These are phyloP conservation scores for Aspergillus avenaceus DNA, from an alignment of 495 filamentous ascomycete genomes.

Conservation along the genomic window DNA sequence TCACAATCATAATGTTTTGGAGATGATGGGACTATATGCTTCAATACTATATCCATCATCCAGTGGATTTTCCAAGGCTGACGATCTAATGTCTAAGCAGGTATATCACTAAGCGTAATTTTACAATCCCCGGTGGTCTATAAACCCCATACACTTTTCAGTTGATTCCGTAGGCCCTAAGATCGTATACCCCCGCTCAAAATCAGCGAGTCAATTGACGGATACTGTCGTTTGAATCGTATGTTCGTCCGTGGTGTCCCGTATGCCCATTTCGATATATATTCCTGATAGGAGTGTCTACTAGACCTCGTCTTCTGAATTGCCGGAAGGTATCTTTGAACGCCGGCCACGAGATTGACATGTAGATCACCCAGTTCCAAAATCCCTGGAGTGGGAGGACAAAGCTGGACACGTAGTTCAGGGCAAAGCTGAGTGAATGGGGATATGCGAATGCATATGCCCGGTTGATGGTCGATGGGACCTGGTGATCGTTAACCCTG, in stretches of 20 bases:
- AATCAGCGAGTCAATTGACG: neutral
- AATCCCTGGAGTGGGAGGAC: conserved; percentile 84
- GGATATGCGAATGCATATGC: conserved; percentile 63
- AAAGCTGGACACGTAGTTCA: conserved; percentile 67
- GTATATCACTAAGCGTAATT: no score
- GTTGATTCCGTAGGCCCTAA: no score
- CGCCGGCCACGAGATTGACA: conserved; percentile 52
- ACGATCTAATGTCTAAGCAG: no score
- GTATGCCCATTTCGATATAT: neutral
- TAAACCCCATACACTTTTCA: no score
- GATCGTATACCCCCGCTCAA: no score
- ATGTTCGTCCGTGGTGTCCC: neutral
- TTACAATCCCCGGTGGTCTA: no score
- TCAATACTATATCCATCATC: no score
- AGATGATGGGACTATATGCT: no score
- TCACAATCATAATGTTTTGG: no score
- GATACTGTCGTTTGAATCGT: neutral
- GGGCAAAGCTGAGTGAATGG: conserved; percentile 47
- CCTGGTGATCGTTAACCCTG: conserved; percentile 23
- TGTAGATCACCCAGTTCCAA: conserved; percentile 81
- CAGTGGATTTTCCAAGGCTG: no score
- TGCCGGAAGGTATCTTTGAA: conserved; percentile 21
- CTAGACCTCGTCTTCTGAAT: neutral
- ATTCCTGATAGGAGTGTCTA: neutral
- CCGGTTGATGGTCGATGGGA: conserved; percentile 76